Percentiles rank a stretch among this genome's conserved stretches.
Evolutionary conservation across 2,329 filamentous ascomycete genomes (phyloP).

Genomic region (Grosmannia clavigera): DNA sequence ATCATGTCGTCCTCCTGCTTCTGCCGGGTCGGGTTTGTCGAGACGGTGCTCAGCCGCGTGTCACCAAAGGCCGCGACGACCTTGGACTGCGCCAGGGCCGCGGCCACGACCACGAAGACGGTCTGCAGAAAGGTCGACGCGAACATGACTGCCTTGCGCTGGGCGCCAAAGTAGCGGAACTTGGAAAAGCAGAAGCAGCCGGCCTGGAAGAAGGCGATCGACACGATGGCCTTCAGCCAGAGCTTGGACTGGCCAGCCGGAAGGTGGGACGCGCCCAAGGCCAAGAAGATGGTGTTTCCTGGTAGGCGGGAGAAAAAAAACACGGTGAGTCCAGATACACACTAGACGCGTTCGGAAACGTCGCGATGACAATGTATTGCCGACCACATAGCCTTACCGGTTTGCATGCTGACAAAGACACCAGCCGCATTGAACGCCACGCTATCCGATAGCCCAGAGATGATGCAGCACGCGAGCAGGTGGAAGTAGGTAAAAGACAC

Average conservation of each 20-base stretch:
- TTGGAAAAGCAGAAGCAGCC: conserved; percentile 60
- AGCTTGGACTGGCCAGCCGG: conserved; percentile 40
- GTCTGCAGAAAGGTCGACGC: conserved; percentile 43
- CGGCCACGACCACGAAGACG: conserved; percentile 36
- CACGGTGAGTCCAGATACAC: no score
- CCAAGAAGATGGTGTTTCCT: conserved; percentile 71
- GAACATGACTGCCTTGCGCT: conserved; percentile 53
- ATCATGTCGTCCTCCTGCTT: conserved; percentile 25
- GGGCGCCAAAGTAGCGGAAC: conserved; percentile 52
- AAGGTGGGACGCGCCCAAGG: conserved; percentile 46
- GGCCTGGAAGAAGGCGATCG: conserved; percentile 57
- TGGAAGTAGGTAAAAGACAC: conserved; percentile 44
- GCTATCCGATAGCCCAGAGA: conserved; percentile 68
- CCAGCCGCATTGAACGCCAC: conserved; percentile 67
- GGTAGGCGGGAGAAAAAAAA: background rate
- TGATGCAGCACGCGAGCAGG: conserved; percentile 59
- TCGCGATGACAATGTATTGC: no score
- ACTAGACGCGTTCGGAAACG: no score
- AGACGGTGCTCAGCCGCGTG: conserved; percentile 20
- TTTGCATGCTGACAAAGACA: conserved; percentile 76
- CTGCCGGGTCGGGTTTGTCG: conserved; percentile 24
- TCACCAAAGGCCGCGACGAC: conserved; percentile 30
- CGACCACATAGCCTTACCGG: conserved; percentile 34
- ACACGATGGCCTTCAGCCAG: conserved; percentile 61
- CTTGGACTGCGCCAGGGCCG: conserved; percentile 34